Conservation (phyloP, 768 basidiomycete species). For the Hericium erinaceus region DNA sequence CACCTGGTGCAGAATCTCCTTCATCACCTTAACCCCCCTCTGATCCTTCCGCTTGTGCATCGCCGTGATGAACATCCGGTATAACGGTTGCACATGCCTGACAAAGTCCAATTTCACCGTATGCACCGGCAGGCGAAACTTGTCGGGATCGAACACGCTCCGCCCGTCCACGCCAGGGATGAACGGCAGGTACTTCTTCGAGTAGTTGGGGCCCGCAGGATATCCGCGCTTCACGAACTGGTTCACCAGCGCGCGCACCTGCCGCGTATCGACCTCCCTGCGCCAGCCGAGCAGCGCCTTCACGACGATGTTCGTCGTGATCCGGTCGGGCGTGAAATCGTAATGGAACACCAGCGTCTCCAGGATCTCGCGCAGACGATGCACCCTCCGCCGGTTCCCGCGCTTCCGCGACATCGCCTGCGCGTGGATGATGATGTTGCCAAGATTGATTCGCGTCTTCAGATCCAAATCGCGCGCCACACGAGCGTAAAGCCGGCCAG, state of each 20-base stretch:
- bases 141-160: slow-evolving; percentile 3
- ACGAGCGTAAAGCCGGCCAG: background rate
- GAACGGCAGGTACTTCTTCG: slow-evolving; percentile 3
- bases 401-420: slow-evolving; percentile 21
- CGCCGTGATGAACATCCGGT: slow-evolving; percentile 14
- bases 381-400: slow-evolving; percentile 37
- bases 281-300: slow-evolving; percentile 51
- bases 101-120: slow-evolving; percentile 5
- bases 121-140: slow-evolving; percentile 1
- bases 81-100: slow-evolving; percentile 11
- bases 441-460: slow-evolving; percentile 30
- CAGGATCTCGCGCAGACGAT: slow-evolving; percentile 30
- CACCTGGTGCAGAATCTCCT: slow-evolving; percentile 11
- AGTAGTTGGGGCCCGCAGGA: slow-evolving; percentile 21
- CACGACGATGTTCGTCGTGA: slow-evolving; percentile 63
- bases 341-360: slow-evolving; percentile 32
- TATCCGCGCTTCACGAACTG: slow-evolving; percentile 52
- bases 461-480: slow-evolving; percentile 20
- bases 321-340: slow-evolving; percentile 52
- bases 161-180: background rate
- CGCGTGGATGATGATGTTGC: slow-evolving; percentile 50
- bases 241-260: slow-evolving; percentile 54
- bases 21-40: slow-evolving; percentile 7
- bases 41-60: slow-evolving; percentile 10
- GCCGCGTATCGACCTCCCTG: slow-evolving; percentile 28